Evolutionary conservation across 1,139 yeast species (phyloP), one percentile per base, ranked within the genome.

Genomic region (Debaryomyces psychrophilus): DNA sequence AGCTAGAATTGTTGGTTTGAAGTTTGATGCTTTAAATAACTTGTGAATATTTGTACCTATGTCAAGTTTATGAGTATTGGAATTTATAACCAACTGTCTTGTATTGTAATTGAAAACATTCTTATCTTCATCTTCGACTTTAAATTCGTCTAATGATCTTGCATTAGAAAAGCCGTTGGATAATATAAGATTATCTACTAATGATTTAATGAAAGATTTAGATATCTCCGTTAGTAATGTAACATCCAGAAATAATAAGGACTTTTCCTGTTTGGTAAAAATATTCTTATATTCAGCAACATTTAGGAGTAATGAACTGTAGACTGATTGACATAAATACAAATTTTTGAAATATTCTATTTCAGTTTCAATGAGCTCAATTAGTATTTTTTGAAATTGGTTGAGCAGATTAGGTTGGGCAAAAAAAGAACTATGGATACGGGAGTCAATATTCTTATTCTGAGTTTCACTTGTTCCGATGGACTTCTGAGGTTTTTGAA

Each of bases 281-380:
- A 57, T 39, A 7, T 41, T 38, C 6, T 43, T 29, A 43, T 50
- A 59, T 7, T 43, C 45, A 6, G 33, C 37, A 7, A 36, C 50
- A 31, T 49, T 43, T 15, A 45, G 46, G 25, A 59, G 45, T 14
- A 54, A 22, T 2, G 53, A 44, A 22, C 42, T 43, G 43, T 49
- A 57, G 3, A 56, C 50, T 1, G 52, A 41, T 12, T 44, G 36
- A 12, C 53, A 43, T 7, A 47, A 25, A 11, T 43, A 33, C n/a
- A 53, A 31, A 7, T 34, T 28, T 26, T 44, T 50, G 33, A 44
- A 58, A 38, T 50, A 53, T 3, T 44, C 48, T 4, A 57, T 41
- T 46, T 61, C 65, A 4, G 48, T 49, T 12, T 44, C 51, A 2
- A 60, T 43, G 23, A 59, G 50, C 8, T 49, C 50, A 9, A 45